A percentile compares a stretch with the other conserved stretches of the same genome.
Evolutionary conservation across 805 yeast genomes (phyloP).

Genomic region (Candida chilensis): DNA sequence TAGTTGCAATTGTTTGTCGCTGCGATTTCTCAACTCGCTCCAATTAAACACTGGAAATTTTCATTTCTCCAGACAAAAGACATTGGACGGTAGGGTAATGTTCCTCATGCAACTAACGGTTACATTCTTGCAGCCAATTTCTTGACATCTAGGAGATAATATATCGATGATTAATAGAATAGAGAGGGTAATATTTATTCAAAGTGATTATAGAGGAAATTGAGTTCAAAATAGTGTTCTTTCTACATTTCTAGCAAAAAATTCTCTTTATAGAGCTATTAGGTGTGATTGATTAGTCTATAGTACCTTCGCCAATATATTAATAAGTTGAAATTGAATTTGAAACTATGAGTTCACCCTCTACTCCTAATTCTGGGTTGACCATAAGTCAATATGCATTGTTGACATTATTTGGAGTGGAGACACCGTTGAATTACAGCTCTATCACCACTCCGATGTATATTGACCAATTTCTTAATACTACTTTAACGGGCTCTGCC

Average conservation of each 20-base stretch:
- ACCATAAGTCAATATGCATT: background rate
- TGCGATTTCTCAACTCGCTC: background rate
- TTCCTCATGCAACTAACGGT: background rate
- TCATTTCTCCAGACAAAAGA: no score
- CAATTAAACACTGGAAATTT: no score
- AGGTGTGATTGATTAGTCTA: no score
- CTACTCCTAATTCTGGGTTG: background rate
- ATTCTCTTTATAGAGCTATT: no score
- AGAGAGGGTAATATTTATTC: no score
- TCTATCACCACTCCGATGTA: background rate
- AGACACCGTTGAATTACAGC: background rate
- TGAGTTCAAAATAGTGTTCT: no score
- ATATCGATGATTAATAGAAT: no score
- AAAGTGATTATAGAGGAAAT: no score
- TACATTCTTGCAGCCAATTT: background rate
- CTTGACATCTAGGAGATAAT: background rate
- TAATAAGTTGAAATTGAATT: background rate
- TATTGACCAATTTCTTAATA: conserved; percentile 16
- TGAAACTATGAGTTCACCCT: background rate
- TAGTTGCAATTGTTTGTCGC: background rate
- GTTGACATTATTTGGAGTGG: background rate
- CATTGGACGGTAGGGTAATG: background rate
- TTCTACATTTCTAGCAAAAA: no score
- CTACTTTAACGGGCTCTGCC: conserved; percentile 30
- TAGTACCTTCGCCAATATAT: background rate